phyloP scores from a whole-genome alignment of 2,329 filamentous ascomycete species.

The Fusarium udum region DNA sequence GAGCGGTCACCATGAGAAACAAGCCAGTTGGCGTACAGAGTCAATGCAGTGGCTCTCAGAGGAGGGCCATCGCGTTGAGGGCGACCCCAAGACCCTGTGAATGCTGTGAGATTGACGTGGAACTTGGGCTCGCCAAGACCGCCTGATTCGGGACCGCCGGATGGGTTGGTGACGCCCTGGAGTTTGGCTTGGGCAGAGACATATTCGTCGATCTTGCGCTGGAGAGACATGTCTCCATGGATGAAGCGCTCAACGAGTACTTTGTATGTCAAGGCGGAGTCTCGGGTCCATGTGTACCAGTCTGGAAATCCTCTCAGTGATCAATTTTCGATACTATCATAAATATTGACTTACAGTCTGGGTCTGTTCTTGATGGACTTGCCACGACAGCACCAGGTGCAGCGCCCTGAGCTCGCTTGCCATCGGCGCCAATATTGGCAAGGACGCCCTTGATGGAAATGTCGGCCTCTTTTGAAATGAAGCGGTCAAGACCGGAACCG shows the following conservation, averaged over 20 bases:
- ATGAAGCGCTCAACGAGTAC: constrained; percentile 71
- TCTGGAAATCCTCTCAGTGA: constrained; percentile 56
- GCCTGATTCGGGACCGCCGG: constrained; percentile 61
- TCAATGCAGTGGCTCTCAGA: constrained; percentile 76
- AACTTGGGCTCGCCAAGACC: constrained; percentile 79
- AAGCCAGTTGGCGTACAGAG: constrained; percentile 75
- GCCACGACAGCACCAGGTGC: constrained; percentile 63
- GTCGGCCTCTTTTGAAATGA: constrained; percentile 28
- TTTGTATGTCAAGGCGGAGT: constrained; percentile 77
- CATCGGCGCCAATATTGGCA: constrained; percentile 63
- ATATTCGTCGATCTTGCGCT: constrained; percentile 71
- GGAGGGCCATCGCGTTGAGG: constrained; percentile 82
- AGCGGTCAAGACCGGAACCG: constrained; percentile 5
- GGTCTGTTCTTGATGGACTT: constrained; percentile 60
- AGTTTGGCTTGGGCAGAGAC: constrained; percentile 71
- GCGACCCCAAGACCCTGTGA: constrained; percentile 74
- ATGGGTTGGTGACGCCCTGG: constrained; percentile 74
- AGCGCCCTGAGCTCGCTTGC: constrained; percentile 58
- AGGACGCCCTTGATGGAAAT: constrained; percentile 36
- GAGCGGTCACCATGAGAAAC: constrained; percentile 68
- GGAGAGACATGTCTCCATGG: constrained; percentile 66
- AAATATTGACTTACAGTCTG: constrained; percentile 47
- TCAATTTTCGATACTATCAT: rapidly evolving
- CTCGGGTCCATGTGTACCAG: constrained; percentile 81
- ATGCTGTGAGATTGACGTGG: constrained; percentile 69